Evolutionary conservation across 768 basidiomycete genomes (phyloP).

Genomic region (Pisolithus marmoratus): DNA sequence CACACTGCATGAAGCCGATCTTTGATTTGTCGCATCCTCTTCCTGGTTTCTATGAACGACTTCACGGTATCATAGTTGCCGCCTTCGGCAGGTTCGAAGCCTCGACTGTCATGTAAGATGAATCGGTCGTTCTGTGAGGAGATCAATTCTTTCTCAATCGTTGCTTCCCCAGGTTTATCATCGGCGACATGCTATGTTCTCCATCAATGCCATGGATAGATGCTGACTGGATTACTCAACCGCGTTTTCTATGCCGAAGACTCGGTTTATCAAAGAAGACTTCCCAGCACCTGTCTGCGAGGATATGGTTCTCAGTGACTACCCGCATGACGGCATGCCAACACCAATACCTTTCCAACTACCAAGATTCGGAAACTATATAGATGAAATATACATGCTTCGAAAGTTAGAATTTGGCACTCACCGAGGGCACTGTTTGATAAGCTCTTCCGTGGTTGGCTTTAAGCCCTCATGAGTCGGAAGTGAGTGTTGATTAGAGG

Average conservation of each 20-base stretch:
- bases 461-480: too few relatives aligned
- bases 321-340: not conserved
- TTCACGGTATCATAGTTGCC: constrained; percentile 4
- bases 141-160: constrained; percentile 7
- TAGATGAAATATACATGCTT: too few relatives aligned
- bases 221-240: not conserved
- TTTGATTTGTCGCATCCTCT: not conserved
- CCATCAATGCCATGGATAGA: not conserved
- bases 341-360: not conserved
- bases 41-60: constrained; percentile 5
- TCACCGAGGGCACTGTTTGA: too few relatives aligned
- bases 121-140: constrained; percentile 6
- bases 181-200: not conserved
- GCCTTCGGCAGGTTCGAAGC: constrained; percentile 11
- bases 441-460: too few relatives aligned
- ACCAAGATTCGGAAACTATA: not conserved
- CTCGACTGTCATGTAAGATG: constrained; percentile 13
- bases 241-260: not conserved
- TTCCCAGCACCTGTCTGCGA: constrained; percentile 4
- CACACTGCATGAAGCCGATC: constrained; percentile 12
- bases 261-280: constrained; percentile 1
- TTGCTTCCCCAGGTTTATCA: not conserved
- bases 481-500: too few relatives aligned
- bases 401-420: too few relatives aligned
- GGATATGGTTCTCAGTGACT: not conserved